Evolutionary conservation across 768 basidiomycete species (phyloP), one percentile per base, ranked within the genome.

Genomic region (Mycena sanguinolenta): DNA sequence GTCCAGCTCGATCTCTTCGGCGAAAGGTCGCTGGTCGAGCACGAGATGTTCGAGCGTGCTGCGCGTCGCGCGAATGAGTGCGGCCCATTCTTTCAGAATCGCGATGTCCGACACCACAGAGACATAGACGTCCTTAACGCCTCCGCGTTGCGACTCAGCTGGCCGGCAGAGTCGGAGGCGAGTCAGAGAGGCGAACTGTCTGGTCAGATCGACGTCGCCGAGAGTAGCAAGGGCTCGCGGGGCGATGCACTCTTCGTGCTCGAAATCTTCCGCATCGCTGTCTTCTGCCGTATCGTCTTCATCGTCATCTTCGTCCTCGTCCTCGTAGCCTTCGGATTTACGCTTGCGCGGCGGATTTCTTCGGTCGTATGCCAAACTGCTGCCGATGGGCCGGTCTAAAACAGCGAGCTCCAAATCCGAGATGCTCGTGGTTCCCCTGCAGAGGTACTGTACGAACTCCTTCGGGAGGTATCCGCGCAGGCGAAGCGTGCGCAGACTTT

Each of bases 221-320:
- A 53, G 28, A 53, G 52, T 9, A 30, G 28, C 27, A 53, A 53
- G 52, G 4, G 52, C 52, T 1, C 52, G 52, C 28, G 52, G 52
- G 19, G 27, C 52, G 52, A 53, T 53, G 52, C 28, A 53, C 52
- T 53, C 52, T 17, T 53, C 52, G 52, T 53, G 27, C 13, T 53
- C 52, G 52, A 30, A 53, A 30, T 30, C 19, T 30, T 30, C 52
- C 13, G 52, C 52, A 53, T 30, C 52, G 28, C 52, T 53, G 17
- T 19, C 17, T 13, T 53, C 28, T 30, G 16, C 17, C 2, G 27
- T 12, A 7, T 16, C 39, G 39, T 7, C 17, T 7, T 42, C 39
- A 7, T 3, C 39, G 10, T 42, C 21, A 30, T n/a, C n/a, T n/a
- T 52, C 27, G 25, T 52, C 25, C 25, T 52, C 52, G 13, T 53